These are phyloP conservation scores for Macrocybe gigantea DNA, from an alignment of 768 basidiomycete species.

Conservation along the genomic window DNA sequence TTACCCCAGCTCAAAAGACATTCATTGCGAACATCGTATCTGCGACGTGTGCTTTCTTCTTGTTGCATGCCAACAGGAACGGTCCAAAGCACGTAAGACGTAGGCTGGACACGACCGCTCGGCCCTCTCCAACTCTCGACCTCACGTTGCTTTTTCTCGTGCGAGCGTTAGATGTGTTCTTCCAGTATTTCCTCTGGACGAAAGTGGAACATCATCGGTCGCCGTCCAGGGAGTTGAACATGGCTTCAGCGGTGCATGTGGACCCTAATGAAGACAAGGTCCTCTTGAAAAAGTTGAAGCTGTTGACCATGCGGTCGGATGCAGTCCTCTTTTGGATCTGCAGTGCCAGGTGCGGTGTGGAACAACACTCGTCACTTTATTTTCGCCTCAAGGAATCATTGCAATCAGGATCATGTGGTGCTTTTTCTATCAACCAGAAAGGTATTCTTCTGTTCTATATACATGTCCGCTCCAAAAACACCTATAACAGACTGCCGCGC, in stretches of 20 bases:
- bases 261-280: constrained; percentile 17
- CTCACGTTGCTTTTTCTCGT: constrained; percentile 64
- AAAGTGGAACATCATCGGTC: constrained; percentile 1
- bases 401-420: constrained; percentile 79
- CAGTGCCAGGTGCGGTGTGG: constrained; percentile 56
- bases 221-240: neutral
- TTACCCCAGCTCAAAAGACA: constrained; percentile 40
- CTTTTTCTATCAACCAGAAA: constrained; percentile 72
- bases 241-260: constrained; percentile 8
- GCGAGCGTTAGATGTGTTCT: constrained; percentile 57
- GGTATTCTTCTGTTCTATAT: constrained; percentile 30
- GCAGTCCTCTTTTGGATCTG: constrained; percentile 72
- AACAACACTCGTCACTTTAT: constrained; percentile 1
- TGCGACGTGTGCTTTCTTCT: constrained; percentile 47
- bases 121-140: constrained; percentile 55
- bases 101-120: neutral
- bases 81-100: constrained; percentile 4
- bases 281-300: constrained; percentile 17
- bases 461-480: constrained; percentile 1
- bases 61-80: constrained; percentile 36
- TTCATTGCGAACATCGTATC: constrained; percentile 56
- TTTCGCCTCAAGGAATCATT: neutral
- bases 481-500: constrained; percentile 39
- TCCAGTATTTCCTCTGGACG: constrained; percentile 44
- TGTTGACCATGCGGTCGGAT: constrained; percentile 48